Base-by-base conservation (phyloP, 352 stramenopile species). In the Phytopythium chamaehyphon region DNA sequence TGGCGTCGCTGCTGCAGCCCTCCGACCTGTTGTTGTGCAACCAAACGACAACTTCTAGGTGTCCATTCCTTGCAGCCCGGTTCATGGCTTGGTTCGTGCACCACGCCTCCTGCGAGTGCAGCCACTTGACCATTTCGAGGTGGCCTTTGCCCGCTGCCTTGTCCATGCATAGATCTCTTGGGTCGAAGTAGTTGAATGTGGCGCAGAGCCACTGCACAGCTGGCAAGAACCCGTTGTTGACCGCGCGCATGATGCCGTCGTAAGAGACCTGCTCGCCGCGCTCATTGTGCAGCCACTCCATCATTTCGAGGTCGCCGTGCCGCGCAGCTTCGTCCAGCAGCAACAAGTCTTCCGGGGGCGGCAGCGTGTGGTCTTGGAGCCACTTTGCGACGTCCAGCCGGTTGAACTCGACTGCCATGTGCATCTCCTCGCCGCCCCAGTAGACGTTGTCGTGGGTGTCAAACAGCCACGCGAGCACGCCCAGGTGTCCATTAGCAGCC, bases 351-450 rank as follows among this genome's bases (percentile, higher is more conserved):
- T 50, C 44, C 2, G 15, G 19, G 23, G 44, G 44, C 44, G 44
- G 44, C 53, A 21, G 61, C 61, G 16, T 68, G 55, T 6, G 45
- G 2, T 12, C 46, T 46, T 37, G 61, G 45, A n/a, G 61, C 28
- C 6, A 59, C 62, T 33, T 56, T 39, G 18, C 59, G 19, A 42
- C 62, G 33, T 51, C 62, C 38, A 43, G 60, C 55, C 37, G 61
- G 47, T 68, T 64, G 31, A 61, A 51, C 0, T 47, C 56, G 26
- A 68, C 61, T 0, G 61, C 61, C 22, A 33, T 50, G 40, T 59
- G 62, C 61, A 68, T 68, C 43, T 68, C 61, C 26, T 64, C 61
- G 0, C 61, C 61, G 12, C 61, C 61, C 61, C 61, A 68, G 31
- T 64, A 68, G 26, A 68, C 61, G 38, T 64, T 23, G 16, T 68